Conservation (phyloP, 2,329 filamentous ascomycete genomes). For the Penicillium sp. region DNA sequence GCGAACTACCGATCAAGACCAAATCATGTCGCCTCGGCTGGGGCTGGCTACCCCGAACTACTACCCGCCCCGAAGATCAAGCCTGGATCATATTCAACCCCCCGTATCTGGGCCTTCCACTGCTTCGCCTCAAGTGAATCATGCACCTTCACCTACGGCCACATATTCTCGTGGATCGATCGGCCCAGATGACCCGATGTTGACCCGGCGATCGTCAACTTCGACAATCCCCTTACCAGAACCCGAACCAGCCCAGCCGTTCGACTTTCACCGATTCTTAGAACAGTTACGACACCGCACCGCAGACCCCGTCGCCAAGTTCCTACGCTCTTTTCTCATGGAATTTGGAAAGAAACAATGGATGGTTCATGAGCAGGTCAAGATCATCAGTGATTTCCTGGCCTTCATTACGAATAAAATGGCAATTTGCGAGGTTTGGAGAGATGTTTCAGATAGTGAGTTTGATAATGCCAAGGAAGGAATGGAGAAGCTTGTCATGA, state of each 20-base stretch:
- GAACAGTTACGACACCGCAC: conserved; percentile 95
- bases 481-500: conserved; percentile 99
- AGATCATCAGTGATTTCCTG: conserved; percentile 95
- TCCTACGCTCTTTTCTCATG: conserved; percentile 87
- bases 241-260: conserved; percentile 81
- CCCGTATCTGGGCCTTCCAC: conserved; percentile 32
- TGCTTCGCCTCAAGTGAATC: conserved; percentile 17
- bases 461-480: conserved; percentile 98
- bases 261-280: conserved; percentile 96
- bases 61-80: conserved; percentile 82
- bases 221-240: conserved; percentile 63
- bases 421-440: conserved; percentile 95
- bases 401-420: conserved; percentile 98
- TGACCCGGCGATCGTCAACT: conserved; percentile 35
- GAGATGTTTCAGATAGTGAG: conserved; percentile 90
- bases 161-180: conserved; percentile 26
- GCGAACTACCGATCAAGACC: conserved; percentile 70
- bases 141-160: conserved; percentile 24
- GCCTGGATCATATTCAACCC: conserved; percentile 69
- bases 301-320: conserved; percentile 95
- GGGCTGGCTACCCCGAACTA: conserved; percentile 70
- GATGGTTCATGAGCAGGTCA: conserved; percentile 99
- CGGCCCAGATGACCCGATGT: conserved; percentile 26
- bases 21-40: conserved; percentile 88
- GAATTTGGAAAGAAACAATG: conserved; percentile 98